These are phyloP conservation scores for Podospora bellae-mahoneyi DNA, from an alignment of 495 filamentous ascomycete genomes.

Conservation along the genomic window DNA sequence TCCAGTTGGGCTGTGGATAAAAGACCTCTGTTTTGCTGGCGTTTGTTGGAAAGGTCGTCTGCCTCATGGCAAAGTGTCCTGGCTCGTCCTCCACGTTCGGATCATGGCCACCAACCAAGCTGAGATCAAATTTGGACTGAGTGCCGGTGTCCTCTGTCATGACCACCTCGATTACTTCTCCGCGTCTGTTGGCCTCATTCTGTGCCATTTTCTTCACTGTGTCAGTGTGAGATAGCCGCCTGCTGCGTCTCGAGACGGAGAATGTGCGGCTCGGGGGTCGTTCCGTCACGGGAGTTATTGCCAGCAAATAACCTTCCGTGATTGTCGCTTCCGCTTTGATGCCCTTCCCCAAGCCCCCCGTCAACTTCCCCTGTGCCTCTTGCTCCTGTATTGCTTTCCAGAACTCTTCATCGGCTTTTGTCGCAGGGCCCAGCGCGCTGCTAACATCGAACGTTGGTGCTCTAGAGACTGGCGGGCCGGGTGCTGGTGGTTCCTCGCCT, in stretches of 20 bases:
- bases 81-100: conserved; percentile 18
- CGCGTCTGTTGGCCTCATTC: conserved; percentile 49
- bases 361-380: conserved; percentile 46
- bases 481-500: conserved; percentile 12
- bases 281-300: conserved; percentile 33
- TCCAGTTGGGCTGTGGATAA: conserved; percentile 65
- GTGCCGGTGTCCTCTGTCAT: conserved; percentile 39
- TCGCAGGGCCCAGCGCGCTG: conserved; percentile 37
- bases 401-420: conserved; percentile 38
- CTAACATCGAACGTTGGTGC: conserved; percentile 37
- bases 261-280: conserved; percentile 37
- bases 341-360: conserved; percentile 49
- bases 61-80: conserved; percentile 21
- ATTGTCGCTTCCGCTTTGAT: conserved; percentile 39
- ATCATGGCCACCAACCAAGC: conserved; percentile 36
- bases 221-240: conserved; percentile 27
- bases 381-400: conserved; percentile 39
- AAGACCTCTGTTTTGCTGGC: conserved; percentile 41
- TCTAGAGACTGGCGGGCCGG: conserved; percentile 16
- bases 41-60: conserved; percentile 31
- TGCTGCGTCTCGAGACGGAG: conserved; percentile 25
- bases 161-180: conserved; percentile 51
- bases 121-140: conserved; percentile 37
- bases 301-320: conserved; percentile 41
- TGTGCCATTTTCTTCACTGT: conserved; percentile 46